A percentile compares a stretch with the other conserved stretches of the same genome.
phyloP scores from a whole-genome alignment of 805 yeast species.

The Starmerella bombi region DNA sequence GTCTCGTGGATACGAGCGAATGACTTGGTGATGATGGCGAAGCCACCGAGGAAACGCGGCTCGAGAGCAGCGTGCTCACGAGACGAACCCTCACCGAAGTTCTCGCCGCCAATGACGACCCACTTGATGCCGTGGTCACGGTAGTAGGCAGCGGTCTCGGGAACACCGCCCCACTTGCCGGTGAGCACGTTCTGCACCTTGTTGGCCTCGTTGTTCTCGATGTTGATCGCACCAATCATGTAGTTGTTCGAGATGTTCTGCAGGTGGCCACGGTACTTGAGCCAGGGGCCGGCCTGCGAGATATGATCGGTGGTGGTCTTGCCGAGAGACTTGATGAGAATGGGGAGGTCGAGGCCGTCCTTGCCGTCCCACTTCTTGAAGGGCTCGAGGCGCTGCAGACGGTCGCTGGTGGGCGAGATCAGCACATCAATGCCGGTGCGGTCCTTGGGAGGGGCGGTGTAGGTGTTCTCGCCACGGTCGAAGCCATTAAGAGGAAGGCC shows the following conservation, averaged over 20 bases:
- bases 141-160: conserved; percentile 91
- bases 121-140: conserved; percentile 84
- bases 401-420: conserved; percentile 83
- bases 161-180: conserved; percentile 87
- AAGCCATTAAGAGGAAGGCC: conserved; percentile 86
- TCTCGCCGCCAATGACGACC: conserved; percentile 98
- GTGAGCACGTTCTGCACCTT: conserved; percentile 77
- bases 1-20: conserved; percentile 99
- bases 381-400: conserved; percentile 88
- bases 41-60: conserved; percentile 98
- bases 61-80: conserved; percentile 99
- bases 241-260: conserved; percentile 97
- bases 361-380: conserved; percentile 95
- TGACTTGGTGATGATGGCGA: conserved; percentile 93
- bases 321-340: conserved; percentile 89
- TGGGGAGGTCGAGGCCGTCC: conserved; percentile 80
- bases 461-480: conserved; percentile 85
- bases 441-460: conserved; percentile 93
- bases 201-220: conserved; percentile 92
- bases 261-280: conserved; percentile 99
- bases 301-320: conserved; percentile 99
- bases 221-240: conserved; percentile 98
- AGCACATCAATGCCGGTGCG: conserved; percentile 60
- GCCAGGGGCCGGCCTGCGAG: conserved; percentile 99
- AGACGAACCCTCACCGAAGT: conserved; percentile 99